Base-by-base conservation (phyloP, 768 basidiomycete genomes). In the Boletus rufocinnamomeus region DNA sequence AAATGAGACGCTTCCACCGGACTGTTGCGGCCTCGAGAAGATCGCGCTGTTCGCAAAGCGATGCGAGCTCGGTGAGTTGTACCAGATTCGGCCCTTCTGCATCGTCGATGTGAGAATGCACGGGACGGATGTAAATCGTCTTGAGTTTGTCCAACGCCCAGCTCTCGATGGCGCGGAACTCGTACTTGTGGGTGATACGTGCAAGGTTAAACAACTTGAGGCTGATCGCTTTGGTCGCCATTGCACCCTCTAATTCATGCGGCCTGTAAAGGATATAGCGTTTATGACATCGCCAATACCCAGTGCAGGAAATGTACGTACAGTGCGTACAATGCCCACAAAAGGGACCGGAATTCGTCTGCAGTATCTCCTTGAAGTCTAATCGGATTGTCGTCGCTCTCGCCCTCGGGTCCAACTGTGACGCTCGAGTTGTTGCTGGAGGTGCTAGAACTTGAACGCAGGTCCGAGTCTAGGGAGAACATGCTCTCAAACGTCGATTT, bases 301-400 rank as follows among this genome's bases (percentile, higher is more conserved):
- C 13, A 38, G 32, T 40, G 55, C 45, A 56, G 38, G 40, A 46
- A 53, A 52, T 50, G 49, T 50, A 77, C 82, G 67, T 72, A 85
- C 84, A 77, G 65, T 0, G 80, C 77, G 62, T 84, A 79, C 47
- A 83, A 64, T 4, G 79, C 76, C 81, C 82, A 84, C 37, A 84
- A 69, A 40, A 86, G 74, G 4, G 80, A 81, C 13, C 80, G 74
- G 62, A 84, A 82, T 49, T 82, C 79, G 45, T 79, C 78, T 25
- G 75, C 77, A 7, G 75, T 75, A 58, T 84, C 83, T 7, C 75
- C 75, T 40, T 75, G 77, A 35, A 84, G 72, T 32, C 72, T 66
- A 38, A 84, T 80, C 2, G 82, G 83, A 40, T 77, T 75, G 60
- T 79, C 78, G 68, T 84, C 83, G 64, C 74, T 76, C 54, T 72